Percentiles rank a stretch among this genome's conserved stretches.
Conservation (phyloP, 2,329 filamentous ascomycete genomes). For the Aspergillus arachidicola region DNA sequence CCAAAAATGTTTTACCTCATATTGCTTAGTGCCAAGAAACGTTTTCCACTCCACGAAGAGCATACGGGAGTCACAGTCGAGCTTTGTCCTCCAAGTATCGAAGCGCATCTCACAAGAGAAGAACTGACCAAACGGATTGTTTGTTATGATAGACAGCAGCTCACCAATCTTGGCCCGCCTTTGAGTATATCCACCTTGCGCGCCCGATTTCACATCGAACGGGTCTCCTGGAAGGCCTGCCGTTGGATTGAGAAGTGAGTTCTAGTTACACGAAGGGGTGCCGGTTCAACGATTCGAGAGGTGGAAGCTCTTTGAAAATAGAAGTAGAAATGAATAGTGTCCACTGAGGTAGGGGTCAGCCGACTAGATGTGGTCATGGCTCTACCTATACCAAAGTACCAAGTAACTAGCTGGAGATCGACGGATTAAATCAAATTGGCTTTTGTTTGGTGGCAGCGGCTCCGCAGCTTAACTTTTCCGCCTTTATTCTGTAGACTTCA, state of each 20-base stretch:
- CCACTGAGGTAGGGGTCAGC: slow-evolving; percentile 4
- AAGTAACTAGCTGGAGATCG: background rate
- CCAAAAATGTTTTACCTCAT: background rate
- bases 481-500: background rate
- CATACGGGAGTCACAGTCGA: background rate
- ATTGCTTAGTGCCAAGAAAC: background rate
- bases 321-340: background rate
- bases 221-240: slow-evolving; percentile 34
- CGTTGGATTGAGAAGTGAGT: slow-evolving; percentile 27
- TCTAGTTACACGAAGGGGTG: slow-evolving; percentile 29
- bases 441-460: slow-evolving; percentile 5
- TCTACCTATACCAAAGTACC: background rate
- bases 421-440: background rate
- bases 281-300: slow-evolving; percentile 31
- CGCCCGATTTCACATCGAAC: slow-evolving; percentile 25
- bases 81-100: background rate
- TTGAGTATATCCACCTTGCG: slow-evolving; percentile 16
- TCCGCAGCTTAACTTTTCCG: slow-evolving; percentile 8
- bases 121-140: background rate
- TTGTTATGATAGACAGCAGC: slow-evolving; percentile 25
- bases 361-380: background rate
- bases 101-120: background rate
- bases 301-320: slow-evolving; percentile 18
- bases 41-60: background rate
- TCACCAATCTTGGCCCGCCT: slow-evolving; percentile 15